Evolutionary conservation across 108 stramenopile genomes (phyloP).

Genomic region (Cylindrotheca fusiformis): DNA sequence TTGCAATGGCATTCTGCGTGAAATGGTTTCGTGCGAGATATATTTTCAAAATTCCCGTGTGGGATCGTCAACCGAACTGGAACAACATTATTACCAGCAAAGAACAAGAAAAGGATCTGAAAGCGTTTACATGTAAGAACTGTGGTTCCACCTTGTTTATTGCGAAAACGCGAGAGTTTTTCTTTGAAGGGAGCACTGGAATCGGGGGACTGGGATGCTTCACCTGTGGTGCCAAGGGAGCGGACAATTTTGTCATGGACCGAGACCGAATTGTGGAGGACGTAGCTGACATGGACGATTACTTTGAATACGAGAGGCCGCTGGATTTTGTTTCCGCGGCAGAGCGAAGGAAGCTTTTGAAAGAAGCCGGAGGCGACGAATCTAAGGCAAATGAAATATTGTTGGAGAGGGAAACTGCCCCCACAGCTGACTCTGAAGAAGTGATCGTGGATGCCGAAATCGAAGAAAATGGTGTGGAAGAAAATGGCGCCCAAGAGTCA

Average conservation of each 20-base stretch:
- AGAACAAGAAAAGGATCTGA: slow-evolving; percentile 83
- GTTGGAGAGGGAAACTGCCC: neutral
- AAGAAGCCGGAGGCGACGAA: slow-evolving; percentile 74
- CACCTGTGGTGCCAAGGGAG: slow-evolving; percentile 78
- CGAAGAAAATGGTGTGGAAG: slow-evolving; percentile 1
- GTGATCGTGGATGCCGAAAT: slow-evolving; percentile 1
- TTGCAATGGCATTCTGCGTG: slow-evolving; percentile 60
- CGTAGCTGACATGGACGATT: slow-evolving; percentile 67
- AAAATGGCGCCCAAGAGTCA: slow-evolving; percentile 1
- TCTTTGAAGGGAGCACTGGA: slow-evolving; percentile 70
- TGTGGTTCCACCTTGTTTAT: slow-evolving; percentile 86
- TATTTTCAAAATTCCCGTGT: slow-evolving; percentile 80
- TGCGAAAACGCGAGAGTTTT: slow-evolving; percentile 80
- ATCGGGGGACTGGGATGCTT: slow-evolving; percentile 73
- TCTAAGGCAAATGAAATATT: slow-evolving; percentile 65
- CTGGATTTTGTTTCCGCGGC: slow-evolving; percentile 79
- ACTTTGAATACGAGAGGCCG: slow-evolving; percentile 81
- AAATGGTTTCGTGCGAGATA: slow-evolving; percentile 87
- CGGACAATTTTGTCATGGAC: slow-evolving; percentile 80
- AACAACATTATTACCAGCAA: slow-evolving; percentile 82
- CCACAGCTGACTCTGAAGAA: slow-evolving; percentile 7
- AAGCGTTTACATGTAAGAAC: slow-evolving; percentile 76
- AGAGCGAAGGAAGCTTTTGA: slow-evolving; percentile 65
- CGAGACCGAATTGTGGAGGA: slow-evolving; percentile 72
- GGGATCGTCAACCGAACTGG: slow-evolving; percentile 90